Evolutionary conservation across 495 filamentous ascomycete species (phyloP).

Genomic region (Opeltia flavorubescens): DNA sequence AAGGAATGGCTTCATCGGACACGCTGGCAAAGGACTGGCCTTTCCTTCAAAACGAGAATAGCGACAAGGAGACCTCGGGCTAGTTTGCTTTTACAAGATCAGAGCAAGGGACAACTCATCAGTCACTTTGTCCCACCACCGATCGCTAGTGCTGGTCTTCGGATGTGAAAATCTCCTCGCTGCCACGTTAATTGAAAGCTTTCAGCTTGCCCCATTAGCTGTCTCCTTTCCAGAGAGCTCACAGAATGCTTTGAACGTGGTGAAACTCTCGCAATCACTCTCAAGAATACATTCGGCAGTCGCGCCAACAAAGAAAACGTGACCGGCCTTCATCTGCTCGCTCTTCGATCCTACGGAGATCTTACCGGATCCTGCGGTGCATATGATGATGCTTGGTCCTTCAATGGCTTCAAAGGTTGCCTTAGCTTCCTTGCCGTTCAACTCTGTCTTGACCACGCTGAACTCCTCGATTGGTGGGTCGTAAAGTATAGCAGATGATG

Average conservation of each 20-base stretch:
- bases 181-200: background rate
- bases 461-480: slow-evolving; percentile 97
- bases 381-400: slow-evolving; percentile 86
- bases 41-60: too few relatives aligned
- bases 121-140: too few relatives aligned
- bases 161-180: background rate
- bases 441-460: slow-evolving; percentile 67
- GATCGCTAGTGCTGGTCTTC: too few relatives aligned
- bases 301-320: slow-evolving; percentile 87
- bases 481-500: slow-evolving; percentile 57
- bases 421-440: slow-evolving; percentile 57
- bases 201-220: slow-evolving; percentile 21
- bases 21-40: too few relatives aligned
- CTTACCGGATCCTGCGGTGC: slow-evolving; percentile 64
- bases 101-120: too few relatives aligned
- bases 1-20: too few relatives aligned
- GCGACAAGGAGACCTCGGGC: too few relatives aligned
- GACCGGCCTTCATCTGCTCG: slow-evolving; percentile 62
- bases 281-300: slow-evolving; percentile 74
- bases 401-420: slow-evolving; percentile 75
- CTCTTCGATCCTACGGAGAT: slow-evolving; percentile 68
- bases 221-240: slow-evolving; percentile 52
- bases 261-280: slow-evolving; percentile 49
- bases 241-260: slow-evolving; percentile 91
- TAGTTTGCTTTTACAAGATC: too few relatives aligned